phyloP scores from a whole-genome alignment of 441 rosid genomes.

The Rhodomyrtus psidioides region DNA sequence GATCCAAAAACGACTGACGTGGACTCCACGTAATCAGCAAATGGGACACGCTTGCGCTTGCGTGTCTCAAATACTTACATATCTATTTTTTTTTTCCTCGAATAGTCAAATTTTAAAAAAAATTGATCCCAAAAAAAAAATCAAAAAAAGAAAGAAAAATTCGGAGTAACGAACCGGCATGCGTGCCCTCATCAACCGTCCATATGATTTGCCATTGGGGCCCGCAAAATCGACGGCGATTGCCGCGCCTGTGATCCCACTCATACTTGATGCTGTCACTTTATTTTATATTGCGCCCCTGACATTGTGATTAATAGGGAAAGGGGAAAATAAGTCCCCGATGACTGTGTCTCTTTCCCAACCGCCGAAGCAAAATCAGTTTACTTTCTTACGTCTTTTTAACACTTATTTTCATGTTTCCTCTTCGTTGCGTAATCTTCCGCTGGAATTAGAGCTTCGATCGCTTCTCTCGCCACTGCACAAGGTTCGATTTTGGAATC shows the following conservation, averaged over 20 bases:
- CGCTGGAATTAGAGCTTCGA: not conserved
- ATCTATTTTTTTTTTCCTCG: too few species aligned
- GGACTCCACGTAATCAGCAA: not conserved
- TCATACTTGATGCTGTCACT: not conserved
- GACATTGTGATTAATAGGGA: not conserved
- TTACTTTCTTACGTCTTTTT: not conserved
- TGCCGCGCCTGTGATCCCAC: not conserved
- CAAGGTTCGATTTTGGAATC: not conserved
- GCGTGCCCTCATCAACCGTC: not conserved
- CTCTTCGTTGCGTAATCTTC: not conserved
- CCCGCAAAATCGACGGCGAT: not conserved
- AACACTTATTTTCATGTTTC: not conserved
- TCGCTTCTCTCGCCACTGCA: not conserved
- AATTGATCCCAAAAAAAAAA: too few species aligned
- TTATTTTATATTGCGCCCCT: not conserved
- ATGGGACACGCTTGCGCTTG: not conserved
- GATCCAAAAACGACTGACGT: not conserved
- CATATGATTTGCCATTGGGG: not conserved
- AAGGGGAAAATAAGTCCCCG: not conserved
- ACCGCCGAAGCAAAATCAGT: conserved; percentile 7
- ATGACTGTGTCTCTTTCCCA: not conserved
- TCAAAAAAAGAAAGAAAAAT: too few species aligned
- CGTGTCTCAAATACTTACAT: not conserved
- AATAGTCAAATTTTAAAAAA: too few species aligned
- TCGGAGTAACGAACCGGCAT: not conserved